Base-by-base conservation (phyloP, 768 basidiomycete species). In the Saitozyma podzolica region DNA sequence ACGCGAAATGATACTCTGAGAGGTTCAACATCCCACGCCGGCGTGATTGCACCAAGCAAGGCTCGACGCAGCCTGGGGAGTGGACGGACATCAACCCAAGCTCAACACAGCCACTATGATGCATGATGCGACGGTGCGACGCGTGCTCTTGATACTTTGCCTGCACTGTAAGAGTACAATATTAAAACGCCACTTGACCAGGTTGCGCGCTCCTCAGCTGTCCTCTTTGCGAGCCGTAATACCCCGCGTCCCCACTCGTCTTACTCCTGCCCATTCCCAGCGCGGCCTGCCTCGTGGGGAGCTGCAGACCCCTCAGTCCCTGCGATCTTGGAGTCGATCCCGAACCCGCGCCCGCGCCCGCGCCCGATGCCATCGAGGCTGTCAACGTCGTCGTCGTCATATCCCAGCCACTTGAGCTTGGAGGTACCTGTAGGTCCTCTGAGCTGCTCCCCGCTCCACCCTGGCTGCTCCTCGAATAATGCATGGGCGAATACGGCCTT, bases 301-400 rank as follows among this genome's bases (percentile, higher is more conserved):
- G 48, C 49, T 72, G 71, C 52, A 75, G 52, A 0, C 69, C 69
- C 50, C 72, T 68, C 53, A 74, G 58, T n/a, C 72, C 72, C 17
- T 48, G 50, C 19, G 29, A 40, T 58, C 59, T 51, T 54, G 56
- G n/a, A 6, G 6, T 62, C 17, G 54, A 6, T 47, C 17, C 14
- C 7, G 39, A 17, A 8, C 40, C 40, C 52, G n/a, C 10, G n/a
- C 59, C 17, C 42, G 14, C 29, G 43, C 55, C 40, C 54, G 49
- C 19, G 14, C 29, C 20, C 5, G 37, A n/a, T 14, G 19, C 9
- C 37, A 40, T 14, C 47, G 13, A n/a, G 45, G 43, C 45, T 17
- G 20, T 16, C 52, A 39, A 16, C 43, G 40, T 19, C 6, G 19
- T 9, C 9, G 13, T 47, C 45, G 45, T 2, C 45, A 47, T 40